Evolutionary conservation across 2,329 filamentous ascomycete genomes (phyloP), one percentile per base, ranked within the genome.

Genomic region (Trichophyton schoenleinii): DNA sequence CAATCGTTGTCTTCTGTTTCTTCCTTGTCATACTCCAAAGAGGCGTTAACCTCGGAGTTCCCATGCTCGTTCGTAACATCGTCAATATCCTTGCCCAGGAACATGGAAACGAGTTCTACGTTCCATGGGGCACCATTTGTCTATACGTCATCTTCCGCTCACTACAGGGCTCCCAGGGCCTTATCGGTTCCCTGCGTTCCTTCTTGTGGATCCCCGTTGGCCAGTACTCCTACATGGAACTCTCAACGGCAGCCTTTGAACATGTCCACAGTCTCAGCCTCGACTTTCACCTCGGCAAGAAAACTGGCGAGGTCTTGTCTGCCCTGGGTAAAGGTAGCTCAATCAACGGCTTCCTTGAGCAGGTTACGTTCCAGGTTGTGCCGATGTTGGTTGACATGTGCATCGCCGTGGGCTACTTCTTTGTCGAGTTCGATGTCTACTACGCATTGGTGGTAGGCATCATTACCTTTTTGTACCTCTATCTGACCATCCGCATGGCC

Each of bases 251-350:
- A 15, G 90, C 92, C 9, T 99, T 99, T 71, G 92, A 97, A 75
- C 94, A 99, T 72, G 94, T 99, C 22, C 94, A 99, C 74, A 87
- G 87, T 58, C 84, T 99, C 38, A 96, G 91, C 73, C 81, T 97
- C 66, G 94, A 97, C 72, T 99, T 99, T 70, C 94, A 99, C 71
- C 82, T 97, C 2, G 91, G 90, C 59, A 99, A 99, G 76, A 89
- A 92, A 70, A 99, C 94, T 0, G 94, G 94, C 64, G 94, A 99
- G 74, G 91, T 99, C 8, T 79, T 97, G 15, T 97, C 92, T 13
- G 94, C 94, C 0, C 80, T 99, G 66, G 96, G 94, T 77, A 99
- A 99, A 73, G 94, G 94, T 53, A 91, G 87, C 63, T 89, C 92
- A 2, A 95, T 99, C 78, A 97, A 97, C 70, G 90, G 88, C 4